Percentiles rank a stretch among this genome's conserved stretches.
These are phyloP conservation scores for Fusarium liriodendri DNA, from an alignment of 2,329 filamentous ascomycete species.

Conservation along the genomic window DNA sequence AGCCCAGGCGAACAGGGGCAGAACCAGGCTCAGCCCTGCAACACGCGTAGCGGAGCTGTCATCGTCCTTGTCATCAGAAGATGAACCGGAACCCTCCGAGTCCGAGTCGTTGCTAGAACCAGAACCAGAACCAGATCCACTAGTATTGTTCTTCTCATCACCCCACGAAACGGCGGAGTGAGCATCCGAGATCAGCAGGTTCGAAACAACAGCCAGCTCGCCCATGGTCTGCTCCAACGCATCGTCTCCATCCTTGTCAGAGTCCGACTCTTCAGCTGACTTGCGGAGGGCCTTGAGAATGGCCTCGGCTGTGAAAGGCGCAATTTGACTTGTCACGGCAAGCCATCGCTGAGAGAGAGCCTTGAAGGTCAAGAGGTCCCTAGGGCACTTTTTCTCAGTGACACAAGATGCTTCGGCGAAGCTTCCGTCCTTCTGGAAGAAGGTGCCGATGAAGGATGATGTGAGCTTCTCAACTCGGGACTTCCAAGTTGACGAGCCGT, in stretches of 20 bases:
- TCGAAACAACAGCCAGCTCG: slow-evolving; percentile 64
- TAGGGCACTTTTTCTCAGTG: slow-evolving; percentile 66
- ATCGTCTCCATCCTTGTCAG: slow-evolving; percentile 66
- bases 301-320: slow-evolving; percentile 64
- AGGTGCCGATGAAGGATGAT: slow-evolving; percentile 57
- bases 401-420: slow-evolving; percentile 77
- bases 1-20: neutral
- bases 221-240: slow-evolving; percentile 61
- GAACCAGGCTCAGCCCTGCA: neutral
- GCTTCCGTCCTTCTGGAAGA: slow-evolving; percentile 64
- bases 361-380: slow-evolving; percentile 79
- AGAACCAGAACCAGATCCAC: neutral
- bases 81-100: neutral
- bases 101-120: neutral
- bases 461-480: slow-evolving; percentile 65
- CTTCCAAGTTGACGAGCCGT: slow-evolving; percentile 59
- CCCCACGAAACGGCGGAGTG: neutral
- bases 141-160: neutral
- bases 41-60: neutral
- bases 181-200: slow-evolving; percentile 56
- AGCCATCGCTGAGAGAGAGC: slow-evolving; percentile 76
- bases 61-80: neutral
- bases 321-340: slow-evolving; percentile 67
- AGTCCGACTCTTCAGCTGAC: slow-evolving; percentile 58
- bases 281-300: slow-evolving; percentile 69